Evolutionary conservation across 2,329 filamentous ascomycete species (phyloP).

Genomic region (Paraconiothyrium brasiliense): DNA sequence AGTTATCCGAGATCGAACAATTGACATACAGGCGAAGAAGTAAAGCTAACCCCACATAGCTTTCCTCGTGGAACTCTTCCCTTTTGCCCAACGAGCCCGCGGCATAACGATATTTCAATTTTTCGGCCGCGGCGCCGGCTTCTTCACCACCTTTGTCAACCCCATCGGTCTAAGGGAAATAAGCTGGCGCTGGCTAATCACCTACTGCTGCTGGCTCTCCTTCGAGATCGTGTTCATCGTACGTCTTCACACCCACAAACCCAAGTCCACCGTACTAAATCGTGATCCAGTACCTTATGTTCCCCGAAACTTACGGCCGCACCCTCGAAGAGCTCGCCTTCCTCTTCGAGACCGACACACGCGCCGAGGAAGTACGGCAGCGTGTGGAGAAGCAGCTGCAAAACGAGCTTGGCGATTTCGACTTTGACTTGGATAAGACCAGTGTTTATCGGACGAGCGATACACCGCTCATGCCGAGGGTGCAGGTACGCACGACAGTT

Average conservation of each 20-base stretch:
- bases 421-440: slow-evolving; percentile 10
- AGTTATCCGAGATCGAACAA: slow-evolving; percentile 11
- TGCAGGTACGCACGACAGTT: not conserved
- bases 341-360: slow-evolving; percentile 41
- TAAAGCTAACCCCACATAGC: slow-evolving; percentile 45
- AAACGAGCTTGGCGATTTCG: slow-evolving; percentile 25
- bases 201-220: slow-evolving; percentile 68
- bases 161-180: slow-evolving; percentile 68
- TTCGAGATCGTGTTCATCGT: slow-evolving; percentile 67
- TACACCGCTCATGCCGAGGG: slow-evolving; percentile 5
- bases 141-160: slow-evolving; percentile 69
- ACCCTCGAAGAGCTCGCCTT: slow-evolving; percentile 73
- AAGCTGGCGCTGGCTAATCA: slow-evolving; percentile 71
- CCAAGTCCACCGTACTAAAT: not conserved
- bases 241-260: slow-evolving; percentile 11
- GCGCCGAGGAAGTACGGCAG: slow-evolving; percentile 39
- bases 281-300: slow-evolving; percentile 65
- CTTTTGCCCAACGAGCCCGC: slow-evolving; percentile 59
- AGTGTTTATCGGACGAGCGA: slow-evolving; percentile 5
- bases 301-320: slow-evolving; percentile 74
- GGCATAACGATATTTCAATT: slow-evolving; percentile 67
- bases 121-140: slow-evolving; percentile 67
- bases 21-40: no score
- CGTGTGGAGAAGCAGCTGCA: slow-evolving; percentile 45
- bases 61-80: slow-evolving; percentile 60